Base-by-base conservation (phyloP, 179 eudicot genomes). In the Spinacia oleracea region DNA sequence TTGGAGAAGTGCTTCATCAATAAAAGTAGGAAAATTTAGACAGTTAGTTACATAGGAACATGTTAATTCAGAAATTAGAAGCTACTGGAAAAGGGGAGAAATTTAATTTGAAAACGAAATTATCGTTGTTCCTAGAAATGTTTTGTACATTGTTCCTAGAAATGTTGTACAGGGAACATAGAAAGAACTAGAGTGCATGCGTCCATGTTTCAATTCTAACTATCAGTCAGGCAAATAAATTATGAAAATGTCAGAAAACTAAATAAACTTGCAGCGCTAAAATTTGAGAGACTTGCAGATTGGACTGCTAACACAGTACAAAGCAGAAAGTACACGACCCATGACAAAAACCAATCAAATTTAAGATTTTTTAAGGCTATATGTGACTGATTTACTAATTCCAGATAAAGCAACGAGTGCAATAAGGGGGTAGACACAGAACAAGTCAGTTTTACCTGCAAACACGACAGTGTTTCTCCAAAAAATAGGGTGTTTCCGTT, bases 401-500 rank as follows among this genome's bases (percentile, higher is more conserved):
- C 9, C 55, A 70, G 58, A 67, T 46, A 29, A 42, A 21, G 56
- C 53, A 18, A 23, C n/a, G 32, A 43, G 18, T 4, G 25, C 38
- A 27, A 72, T 38, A 6, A 46, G 50, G 23, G 45, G 11, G 21
- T 27, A 23, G 46, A 14, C 50, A n/a, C 1, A 23, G 35, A 60
- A 15, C 53, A 55, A 12, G 34, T 50, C 31, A 75, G 25, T 46
- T 21, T 85, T 78, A 96, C 99, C 97, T 93, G 99, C 87, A 96
- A 87, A 85, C 99, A 96, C 60, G 98, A 90, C 82, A 96, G 83
- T 58, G 99, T 93, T 82, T 96, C 99, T 64, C 99, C 98, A 65
- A 96, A 96, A 81, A 96, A 96, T 74, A 96, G 80, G 43, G 94
- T 96, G 81, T 94, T 96, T 81, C 98, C 98, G 81, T 94, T 96